Base-by-base conservation (phyloP, 352 stramenopile genomes). In the Globisporangium barbulae region DNA sequence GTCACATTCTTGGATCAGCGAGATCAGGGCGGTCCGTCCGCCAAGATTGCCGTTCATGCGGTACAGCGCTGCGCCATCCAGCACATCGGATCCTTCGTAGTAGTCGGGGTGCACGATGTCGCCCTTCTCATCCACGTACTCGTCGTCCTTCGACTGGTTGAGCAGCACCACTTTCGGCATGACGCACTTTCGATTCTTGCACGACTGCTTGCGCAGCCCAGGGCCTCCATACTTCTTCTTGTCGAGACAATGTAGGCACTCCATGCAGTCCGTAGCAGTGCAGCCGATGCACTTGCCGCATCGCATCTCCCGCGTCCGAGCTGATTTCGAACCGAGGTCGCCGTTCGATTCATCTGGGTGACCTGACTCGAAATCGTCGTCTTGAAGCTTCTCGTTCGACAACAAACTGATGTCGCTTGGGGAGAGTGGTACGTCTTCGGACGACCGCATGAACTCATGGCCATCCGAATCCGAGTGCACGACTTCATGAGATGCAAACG, bases 211-310 rank as follows among this genome's bases (percentile, higher is more conserved):
- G 30, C 85, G 75, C 31, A 90, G 69, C 59, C 85, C 85, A 31
- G 83, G 85, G 22, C 85, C 85, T 61, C 85, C 85, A 45, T 93
- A 91, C 54, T 94, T 94, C 69, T 91, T 91, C 85, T 91, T 94
- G 52, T 94, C 85, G 57, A 81, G 69, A 49, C 85, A 94, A 57
- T 93, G 78, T 39, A 75, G 78, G 61, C 85, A 94, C 53, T 87
- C 89, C 70, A 90, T 72, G 62, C 85, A 94, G 53, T 94, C 85
- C 17, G 77, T 70, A 28, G 86, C 81, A 7, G 72, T 75, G 31
- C 86, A 94, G 4, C 86, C 86, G 21, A 75, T 65, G 48, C 86
- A 94, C 25, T 90, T 83, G 0, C 84, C 83, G 53, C 86, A 94
- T 9, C 86, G 79, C 76, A 91, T 85, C 3, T 93, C 78, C 39